Percentiles rank a stretch among this genome's conserved stretches.
Evolutionary conservation across 306 rosid genomes (phyloP).

Genomic region (Fagus sylvatica): DNA sequence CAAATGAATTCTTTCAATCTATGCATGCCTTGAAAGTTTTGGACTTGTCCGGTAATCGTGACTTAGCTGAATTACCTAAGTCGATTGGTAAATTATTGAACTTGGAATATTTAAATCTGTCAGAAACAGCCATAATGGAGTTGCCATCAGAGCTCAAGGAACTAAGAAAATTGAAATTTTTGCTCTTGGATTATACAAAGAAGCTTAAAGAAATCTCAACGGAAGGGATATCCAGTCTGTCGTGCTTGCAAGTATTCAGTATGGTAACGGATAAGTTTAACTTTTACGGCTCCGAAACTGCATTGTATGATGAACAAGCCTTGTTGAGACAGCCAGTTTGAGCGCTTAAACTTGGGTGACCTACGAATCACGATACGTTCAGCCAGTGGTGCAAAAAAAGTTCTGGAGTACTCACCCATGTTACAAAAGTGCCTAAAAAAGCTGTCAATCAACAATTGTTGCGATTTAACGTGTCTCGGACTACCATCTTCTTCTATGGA

Average conservation of each 20-base stretch:
- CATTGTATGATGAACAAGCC: too few relatives aligned
- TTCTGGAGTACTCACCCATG: too few relatives aligned
- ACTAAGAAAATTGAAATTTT: not conserved
- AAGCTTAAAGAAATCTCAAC: not conserved
- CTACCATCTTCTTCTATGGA: too few relatives aligned
- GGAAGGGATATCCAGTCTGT: not conserved
- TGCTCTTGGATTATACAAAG: not conserved
- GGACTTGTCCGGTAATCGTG: not conserved
- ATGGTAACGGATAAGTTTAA: too few relatives aligned
- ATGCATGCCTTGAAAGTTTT: constrained; percentile 12
- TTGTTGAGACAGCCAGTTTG: too few relatives aligned
- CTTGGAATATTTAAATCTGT: constrained; percentile 20
- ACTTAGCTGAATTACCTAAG: not conserved
- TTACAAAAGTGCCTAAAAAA: too few relatives aligned
- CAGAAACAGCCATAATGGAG: rapidly evolving
- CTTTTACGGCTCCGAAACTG: too few relatives aligned
- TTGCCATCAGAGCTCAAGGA: not conserved
- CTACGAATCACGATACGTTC: too few relatives aligned
- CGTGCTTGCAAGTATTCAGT: not conserved
- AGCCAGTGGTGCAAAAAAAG: too few relatives aligned
- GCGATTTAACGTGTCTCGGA: too few relatives aligned
- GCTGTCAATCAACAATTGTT: too few relatives aligned
- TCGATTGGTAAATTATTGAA: not conserved
- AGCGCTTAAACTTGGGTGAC: too few relatives aligned
- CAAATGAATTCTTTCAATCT: not conserved